These are phyloP conservation scores for Cornus kousa DNA, from an alignment of 148 eudicot species.

Conservation along the genomic window DNA sequence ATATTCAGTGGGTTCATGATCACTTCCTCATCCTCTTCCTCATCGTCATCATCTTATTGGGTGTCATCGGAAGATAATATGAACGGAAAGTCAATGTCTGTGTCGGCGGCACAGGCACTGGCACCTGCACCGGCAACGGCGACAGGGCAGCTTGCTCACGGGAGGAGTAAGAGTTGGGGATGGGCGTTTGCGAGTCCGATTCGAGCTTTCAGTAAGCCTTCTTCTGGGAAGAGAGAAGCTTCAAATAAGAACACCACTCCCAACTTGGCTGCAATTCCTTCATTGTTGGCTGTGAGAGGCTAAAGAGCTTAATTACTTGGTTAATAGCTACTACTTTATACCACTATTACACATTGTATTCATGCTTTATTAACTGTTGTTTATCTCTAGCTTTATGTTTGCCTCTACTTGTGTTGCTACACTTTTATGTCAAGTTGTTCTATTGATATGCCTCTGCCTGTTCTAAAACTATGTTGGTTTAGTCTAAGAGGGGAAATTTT, in stretches of 20 bases:
- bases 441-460: background rate
- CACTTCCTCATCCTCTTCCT: slow-evolving; percentile 54
- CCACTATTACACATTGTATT: background rate
- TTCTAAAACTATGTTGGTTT: background rate
- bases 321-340: background rate
- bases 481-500: no score
- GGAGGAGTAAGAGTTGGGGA: slow-evolving; percentile 71
- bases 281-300: slow-evolving; percentile 63
- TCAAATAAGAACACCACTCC: slow-evolving; percentile 27
- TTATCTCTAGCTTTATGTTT: background rate
- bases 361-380: slow-evolving; percentile 1
- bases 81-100: background rate
- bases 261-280: slow-evolving; percentile 70
- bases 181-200: slow-evolving; percentile 93
- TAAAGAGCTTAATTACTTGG: slow-evolving; percentile 9
- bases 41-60: slow-evolving; percentile 52
- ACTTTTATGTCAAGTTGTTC: background rate
- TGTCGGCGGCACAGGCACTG: background rate
- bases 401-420: background rate
- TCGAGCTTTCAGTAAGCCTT: slow-evolving; percentile 53
- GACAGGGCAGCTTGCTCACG: slow-evolving; percentile 34
- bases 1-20: slow-evolving; percentile 75
- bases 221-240: slow-evolving; percentile 25
- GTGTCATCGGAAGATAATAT: slow-evolving; percentile 23
- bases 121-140: slow-evolving; percentile 12